Conservation (phyloP, 2,329 filamentous ascomycete genomes). For the Diplodia seriata region DNA sequence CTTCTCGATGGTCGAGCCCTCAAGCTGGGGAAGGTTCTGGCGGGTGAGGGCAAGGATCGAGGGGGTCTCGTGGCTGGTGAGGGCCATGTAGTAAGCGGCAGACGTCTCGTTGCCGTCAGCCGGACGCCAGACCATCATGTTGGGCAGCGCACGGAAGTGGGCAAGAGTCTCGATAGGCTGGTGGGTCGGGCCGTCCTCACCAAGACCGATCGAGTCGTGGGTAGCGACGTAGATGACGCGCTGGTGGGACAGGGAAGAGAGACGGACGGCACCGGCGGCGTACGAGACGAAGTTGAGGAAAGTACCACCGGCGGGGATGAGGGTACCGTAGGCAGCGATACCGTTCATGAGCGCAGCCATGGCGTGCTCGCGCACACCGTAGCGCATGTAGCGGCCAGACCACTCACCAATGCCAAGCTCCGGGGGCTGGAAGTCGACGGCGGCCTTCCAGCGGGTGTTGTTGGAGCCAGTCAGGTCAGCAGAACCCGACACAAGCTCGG, state of each 20-base stretch:
- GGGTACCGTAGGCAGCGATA: slow-evolving; percentile 74
- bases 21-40: slow-evolving; percentile 97
- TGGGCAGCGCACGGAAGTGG: slow-evolving; percentile 97
- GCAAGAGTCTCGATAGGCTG: slow-evolving; percentile 98
- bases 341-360: slow-evolving; percentile 57
- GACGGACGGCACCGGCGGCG: slow-evolving; percentile 90
- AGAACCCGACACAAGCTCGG: slow-evolving; percentile 93
- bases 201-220: slow-evolving; percentile 98
- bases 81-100: slow-evolving; percentile 93
- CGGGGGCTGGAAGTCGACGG: slow-evolving; percentile 96
- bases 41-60: slow-evolving; percentile 93
- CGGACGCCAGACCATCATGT: slow-evolving; percentile 99
- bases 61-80: slow-evolving; percentile 88
- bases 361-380: slow-evolving; percentile 54
- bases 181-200: slow-evolving; percentile 97
- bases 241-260: slow-evolving; percentile 89
- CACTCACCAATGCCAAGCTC: slow-evolving; percentile 85
- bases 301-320: slow-evolving; percentile 92
- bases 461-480: slow-evolving; percentile 98
- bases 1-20: slow-evolving; percentile 88
- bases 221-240: slow-evolving; percentile 95
- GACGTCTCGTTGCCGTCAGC: slow-evolving; percentile 98
- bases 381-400: slow-evolving; percentile 88
- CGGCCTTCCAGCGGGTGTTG: slow-evolving; percentile 97
- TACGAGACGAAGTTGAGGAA: slow-evolving; percentile 99